These are phyloP conservation scores for Schizophyllum commune DNA, from an alignment of 1,284 basidiomycete species.

Conservation along the genomic window DNA sequence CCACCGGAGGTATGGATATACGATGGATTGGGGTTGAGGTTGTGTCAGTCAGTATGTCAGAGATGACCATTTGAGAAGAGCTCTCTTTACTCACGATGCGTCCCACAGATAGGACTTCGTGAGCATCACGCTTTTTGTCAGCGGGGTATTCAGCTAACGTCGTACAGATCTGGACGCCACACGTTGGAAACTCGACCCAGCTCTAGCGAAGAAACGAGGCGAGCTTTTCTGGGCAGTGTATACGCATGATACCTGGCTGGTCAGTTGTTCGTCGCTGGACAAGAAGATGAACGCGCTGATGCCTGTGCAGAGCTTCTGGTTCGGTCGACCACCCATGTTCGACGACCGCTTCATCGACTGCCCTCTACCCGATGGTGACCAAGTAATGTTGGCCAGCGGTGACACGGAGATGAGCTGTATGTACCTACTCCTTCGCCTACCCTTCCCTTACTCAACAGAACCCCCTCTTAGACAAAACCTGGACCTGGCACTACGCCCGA, in stretches of 20 bases:
- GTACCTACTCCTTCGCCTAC: constrained; percentile 17
- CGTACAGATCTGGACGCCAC: constrained; percentile 51
- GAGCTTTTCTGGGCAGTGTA: constrained; percentile 63
- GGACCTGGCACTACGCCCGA: constrained; percentile 46
- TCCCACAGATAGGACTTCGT: constrained; percentile 58
- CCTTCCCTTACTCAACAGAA: neutral
- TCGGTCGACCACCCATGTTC: constrained; percentile 54
- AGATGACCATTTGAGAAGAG: neutral
- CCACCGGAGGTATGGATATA: constrained; percentile 46
- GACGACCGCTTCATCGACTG: constrained; percentile 48
- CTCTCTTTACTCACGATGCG: neutral
- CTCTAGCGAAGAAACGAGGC: constrained; percentile 38
- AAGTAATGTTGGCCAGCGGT: constrained; percentile 27
- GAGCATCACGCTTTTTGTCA: constrained; percentile 15
- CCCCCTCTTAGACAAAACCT: constrained; percentile 38
- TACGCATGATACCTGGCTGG: constrained; percentile 47
- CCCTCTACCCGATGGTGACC: constrained; percentile 41
- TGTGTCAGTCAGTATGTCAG: constrained; percentile 45
- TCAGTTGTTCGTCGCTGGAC: constrained; percentile 21
- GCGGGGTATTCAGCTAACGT: neutral
- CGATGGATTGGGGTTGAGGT: constrained; percentile 48
- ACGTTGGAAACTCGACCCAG: constrained; percentile 46
- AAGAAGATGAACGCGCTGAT: neutral
- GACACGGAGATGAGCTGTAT: constrained; percentile 41
- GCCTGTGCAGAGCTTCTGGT: constrained; percentile 45